These are phyloP conservation scores for Zygoascus ofunaensis DNA, from an alignment of 805 yeast genomes.

Conservation along the genomic window DNA sequence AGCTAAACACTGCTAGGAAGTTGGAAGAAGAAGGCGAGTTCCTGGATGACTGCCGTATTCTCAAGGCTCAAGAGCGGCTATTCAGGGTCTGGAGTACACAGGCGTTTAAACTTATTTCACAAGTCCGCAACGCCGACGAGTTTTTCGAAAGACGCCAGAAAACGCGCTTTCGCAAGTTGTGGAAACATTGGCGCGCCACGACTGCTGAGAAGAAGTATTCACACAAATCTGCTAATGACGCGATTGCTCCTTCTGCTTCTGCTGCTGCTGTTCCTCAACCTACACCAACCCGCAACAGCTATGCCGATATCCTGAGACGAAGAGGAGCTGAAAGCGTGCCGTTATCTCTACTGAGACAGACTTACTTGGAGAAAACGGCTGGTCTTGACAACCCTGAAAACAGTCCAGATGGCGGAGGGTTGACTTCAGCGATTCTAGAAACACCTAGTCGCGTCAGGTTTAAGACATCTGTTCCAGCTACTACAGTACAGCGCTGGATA, in stretches of 20 bases:
- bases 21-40: slow-evolving; percentile 11
- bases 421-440: slow-evolving; percentile 5
- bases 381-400: background rate
- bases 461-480: slow-evolving; percentile 8
- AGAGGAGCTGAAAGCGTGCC: background rate
- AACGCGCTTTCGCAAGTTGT: slow-evolving; percentile 9
- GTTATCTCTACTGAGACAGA: background rate
- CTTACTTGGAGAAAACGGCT: background rate
- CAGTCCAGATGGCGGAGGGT: too few relatives aligned
- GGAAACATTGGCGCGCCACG: slow-evolving; percentile 18
- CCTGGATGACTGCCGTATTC: slow-evolving; percentile 6
- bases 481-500: slow-evolving; percentile 17
- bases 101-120: slow-evolving; percentile 12
- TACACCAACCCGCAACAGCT: background rate
- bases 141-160: slow-evolving; percentile 9
- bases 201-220: slow-evolving; percentile 4
- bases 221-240: too few relatives aligned
- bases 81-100: slow-evolving; percentile 18
- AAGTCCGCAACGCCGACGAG: slow-evolving; percentile 16
- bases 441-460: slow-evolving; percentile 16
- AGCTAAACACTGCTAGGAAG: background rate
- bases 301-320: background rate
- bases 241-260: too few relatives aligned
- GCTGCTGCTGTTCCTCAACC: background rate
- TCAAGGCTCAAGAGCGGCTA: slow-evolving; percentile 7